phyloP scores from a whole-genome alignment of 2,329 filamentous ascomycete species.

The Hypoxylon sp. region DNA sequence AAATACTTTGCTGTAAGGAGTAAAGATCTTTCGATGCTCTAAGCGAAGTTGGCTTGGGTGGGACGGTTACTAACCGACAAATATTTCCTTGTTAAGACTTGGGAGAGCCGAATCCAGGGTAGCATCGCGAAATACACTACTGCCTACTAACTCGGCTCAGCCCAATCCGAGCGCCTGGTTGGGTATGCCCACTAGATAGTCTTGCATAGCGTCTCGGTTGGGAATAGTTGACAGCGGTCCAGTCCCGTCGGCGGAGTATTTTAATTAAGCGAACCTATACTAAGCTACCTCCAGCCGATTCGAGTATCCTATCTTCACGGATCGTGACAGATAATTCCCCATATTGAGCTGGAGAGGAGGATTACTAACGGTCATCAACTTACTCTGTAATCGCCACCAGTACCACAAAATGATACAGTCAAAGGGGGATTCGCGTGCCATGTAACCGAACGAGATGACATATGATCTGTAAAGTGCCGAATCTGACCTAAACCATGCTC shows the following conservation, averaged over 20 bases:
- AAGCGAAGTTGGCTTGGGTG: conserved; percentile 37
- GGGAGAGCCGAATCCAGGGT: conserved; percentile 24
- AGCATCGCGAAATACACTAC: conserved; percentile 25
- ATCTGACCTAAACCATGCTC: conserved; percentile 24
- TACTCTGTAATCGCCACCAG: not conserved
- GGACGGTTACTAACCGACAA: conserved; percentile 32
- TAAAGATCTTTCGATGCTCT: conserved; percentile 17
- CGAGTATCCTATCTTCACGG: not conserved
- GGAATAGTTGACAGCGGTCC: conserved; percentile 27
- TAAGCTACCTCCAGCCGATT: conserved; percentile 6
- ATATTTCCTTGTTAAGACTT: conserved; percentile 24
- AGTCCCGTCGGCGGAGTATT: conserved; percentile 22
- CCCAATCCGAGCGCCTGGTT: conserved; percentile 42
- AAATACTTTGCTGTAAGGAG: not conserved
- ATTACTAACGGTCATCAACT: not conserved
- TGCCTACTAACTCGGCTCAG: conserved; percentile 37
- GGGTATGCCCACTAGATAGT: conserved; percentile 37
- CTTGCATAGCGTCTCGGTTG: conserved; percentile 38
- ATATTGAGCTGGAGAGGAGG: not conserved
- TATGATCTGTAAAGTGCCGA: not conserved
- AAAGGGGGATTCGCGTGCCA: conserved; percentile 1
- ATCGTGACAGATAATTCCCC: not conserved
- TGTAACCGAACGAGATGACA: not conserved
- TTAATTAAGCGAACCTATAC: conserved; percentile 33
- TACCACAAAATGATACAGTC: conserved; percentile 8